Conservation (phyloP, 2,329 filamentous ascomycete species). For the Karstenula rhodostoma region DNA sequence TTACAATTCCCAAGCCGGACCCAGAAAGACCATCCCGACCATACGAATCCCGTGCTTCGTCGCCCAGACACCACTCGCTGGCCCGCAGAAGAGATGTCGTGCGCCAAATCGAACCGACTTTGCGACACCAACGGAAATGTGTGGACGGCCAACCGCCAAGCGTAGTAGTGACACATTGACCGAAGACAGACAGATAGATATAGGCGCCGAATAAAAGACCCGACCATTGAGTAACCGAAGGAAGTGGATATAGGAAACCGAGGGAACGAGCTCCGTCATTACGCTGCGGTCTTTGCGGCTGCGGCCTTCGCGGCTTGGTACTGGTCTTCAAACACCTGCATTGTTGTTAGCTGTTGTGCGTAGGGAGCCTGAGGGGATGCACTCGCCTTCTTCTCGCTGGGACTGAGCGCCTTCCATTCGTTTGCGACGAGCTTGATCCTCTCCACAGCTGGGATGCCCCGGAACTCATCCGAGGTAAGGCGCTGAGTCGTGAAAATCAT, state of each 20-base stretch:
- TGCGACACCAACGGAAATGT: too few species aligned
- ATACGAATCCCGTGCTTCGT: background rate
- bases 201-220: background rate
- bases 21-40: background rate
- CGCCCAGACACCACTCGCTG: conserved; percentile 4
- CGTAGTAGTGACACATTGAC: conserved; percentile 8
- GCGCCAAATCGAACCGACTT: background rate
- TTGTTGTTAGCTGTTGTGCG: conserved; percentile 30
- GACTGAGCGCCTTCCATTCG: conserved; percentile 60
- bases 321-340: conserved; percentile 41
- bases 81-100: background rate
- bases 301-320: conserved; percentile 21
- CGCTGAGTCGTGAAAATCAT: conserved; percentile 57
- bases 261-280: background rate
- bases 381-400: conserved; percentile 58
- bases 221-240: background rate
- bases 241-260: background rate
- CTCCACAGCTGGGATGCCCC: conserved; percentile 54
- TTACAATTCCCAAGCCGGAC: conserved; percentile 1
- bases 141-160: background rate
- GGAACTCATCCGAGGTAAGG: conserved; percentile 58
- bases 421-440: conserved; percentile 48
- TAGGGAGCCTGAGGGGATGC: background rate
- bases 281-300: background rate
- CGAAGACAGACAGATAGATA: conserved; percentile 4